Conservation (phyloP, 163 green algal species). For the Scenedesmus sp. region DNA sequence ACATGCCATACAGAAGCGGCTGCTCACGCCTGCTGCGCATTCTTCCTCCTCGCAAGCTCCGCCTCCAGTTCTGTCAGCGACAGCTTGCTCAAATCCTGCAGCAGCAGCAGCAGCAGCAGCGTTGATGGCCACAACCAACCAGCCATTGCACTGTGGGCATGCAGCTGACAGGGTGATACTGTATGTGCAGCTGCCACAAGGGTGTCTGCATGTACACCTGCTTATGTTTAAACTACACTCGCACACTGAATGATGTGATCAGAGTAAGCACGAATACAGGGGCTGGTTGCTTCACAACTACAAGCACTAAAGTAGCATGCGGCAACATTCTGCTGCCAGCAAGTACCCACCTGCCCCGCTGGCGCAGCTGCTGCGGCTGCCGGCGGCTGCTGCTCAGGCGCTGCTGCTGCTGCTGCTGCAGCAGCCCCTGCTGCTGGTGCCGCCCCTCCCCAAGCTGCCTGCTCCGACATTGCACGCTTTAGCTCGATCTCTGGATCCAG, state of each 20-base stretch:
- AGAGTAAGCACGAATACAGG: no score
- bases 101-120: neutral
- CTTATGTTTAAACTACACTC: no score
- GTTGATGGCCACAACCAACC: no score
- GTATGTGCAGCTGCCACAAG: no score
- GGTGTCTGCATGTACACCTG: no score
- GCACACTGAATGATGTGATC: no score
- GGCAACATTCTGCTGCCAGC: neutral
- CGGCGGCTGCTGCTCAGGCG: conserved; percentile 6
- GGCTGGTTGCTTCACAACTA: no score
- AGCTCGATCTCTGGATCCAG: conserved; percentile 82
- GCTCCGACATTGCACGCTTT: conserved; percentile 72
- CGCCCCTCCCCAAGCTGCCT: conserved; percentile 54
- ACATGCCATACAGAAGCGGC: neutral
- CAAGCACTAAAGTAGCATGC: neutral
- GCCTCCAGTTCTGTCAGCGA: conserved; percentile 79
- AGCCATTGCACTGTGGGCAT: no score
- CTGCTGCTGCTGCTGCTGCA: conserved; percentile 28
- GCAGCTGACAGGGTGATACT: no score
- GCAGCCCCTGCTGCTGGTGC: neutral
- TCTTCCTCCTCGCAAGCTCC: conserved; percentile 68
- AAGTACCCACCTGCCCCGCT: neutral
- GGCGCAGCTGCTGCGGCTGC: conserved; percentile 13
- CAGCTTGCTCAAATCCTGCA: conserved; percentile 58
- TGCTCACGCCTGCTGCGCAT: neutral